phyloP scores from a whole-genome alignment of 1,284 basidiomycete species.

The Fomes fomentarius region DNA sequence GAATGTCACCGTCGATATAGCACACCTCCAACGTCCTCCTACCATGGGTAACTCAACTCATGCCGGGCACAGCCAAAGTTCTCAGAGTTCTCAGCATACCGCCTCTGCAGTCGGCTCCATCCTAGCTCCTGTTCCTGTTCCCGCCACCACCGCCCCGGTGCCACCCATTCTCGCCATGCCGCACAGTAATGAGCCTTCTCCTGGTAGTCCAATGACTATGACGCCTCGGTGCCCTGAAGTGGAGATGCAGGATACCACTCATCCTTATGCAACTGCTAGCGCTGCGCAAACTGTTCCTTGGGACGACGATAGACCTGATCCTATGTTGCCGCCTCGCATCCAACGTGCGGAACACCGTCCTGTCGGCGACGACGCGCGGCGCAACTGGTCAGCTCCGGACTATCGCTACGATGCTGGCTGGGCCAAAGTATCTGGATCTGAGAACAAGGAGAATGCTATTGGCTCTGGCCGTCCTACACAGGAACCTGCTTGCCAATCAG shows the following conservation, averaged over 20 bases:
- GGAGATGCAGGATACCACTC: conserved; percentile 44
- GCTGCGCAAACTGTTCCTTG: conserved; percentile 40
- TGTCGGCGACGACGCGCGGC: not conserved
- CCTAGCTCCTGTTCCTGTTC: conserved; percentile 28
- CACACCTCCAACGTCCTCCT: not conserved
- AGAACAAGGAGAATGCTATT: conserved; percentile 56
- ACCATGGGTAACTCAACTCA: not conserved
- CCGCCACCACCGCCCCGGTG: conserved; percentile 6
- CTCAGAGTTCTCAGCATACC: not conserved
- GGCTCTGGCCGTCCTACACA: conserved; percentile 16
- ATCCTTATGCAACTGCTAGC: conserved; percentile 47
- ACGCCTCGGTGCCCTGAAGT: conserved; percentile 46
- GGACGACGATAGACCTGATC: conserved; percentile 5
- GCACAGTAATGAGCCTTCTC: conserved; percentile 6
- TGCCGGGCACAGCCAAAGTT: not conserved
- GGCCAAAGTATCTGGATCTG: conserved; percentile 9
- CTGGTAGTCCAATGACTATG: conserved; percentile 28
- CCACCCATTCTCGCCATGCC: not conserved
- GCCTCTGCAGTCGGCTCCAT: conserved; percentile 20
- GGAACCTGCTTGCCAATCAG: conserved; percentile 26
- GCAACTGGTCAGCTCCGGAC: conserved; percentile 7
- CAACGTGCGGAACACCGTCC: conserved; percentile 3
- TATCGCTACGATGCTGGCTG: conserved; percentile 13
- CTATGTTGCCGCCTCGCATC: conserved; percentile 2
- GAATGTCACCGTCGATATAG: conserved; percentile 7